Base-by-base conservation (phyloP, 768 basidiomycete species). In the Agaricus subrufescens region DNA sequence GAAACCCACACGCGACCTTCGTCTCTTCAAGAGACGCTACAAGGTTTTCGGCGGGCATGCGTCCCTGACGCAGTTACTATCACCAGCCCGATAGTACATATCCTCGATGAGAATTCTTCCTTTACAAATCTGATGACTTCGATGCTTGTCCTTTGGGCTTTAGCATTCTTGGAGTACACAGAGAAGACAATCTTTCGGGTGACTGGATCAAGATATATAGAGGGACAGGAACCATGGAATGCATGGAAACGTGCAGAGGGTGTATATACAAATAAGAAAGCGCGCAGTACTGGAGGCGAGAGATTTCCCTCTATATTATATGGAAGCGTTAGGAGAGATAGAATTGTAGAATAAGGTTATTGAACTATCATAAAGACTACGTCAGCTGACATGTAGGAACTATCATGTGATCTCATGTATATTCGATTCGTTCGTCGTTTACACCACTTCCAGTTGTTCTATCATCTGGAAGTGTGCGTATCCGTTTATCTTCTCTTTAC, bases 181-280 rank as follows among this genome's bases (percentile, higher is more conserved):
- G 79, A 82, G 63, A 63, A 65, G 54, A 58, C 46, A 56, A 52
- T 78, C 1, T 84, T 81, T 59, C 45, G 56, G 0, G 25, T 66
- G 2, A 58, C 66, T 5, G 60, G 70, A 0, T 85, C 81, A 15
- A 68, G 80, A 46, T 74, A 81, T 42, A 79, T 85, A 0, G 60
- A 58, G 11, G 82, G 82, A 1, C 64, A 73, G 26, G 84, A 85
- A 62, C 82, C 84, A 5, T 85, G 84, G 84, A 63, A 61, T 30
- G 63, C 69, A 45, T 80, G 83, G 84, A 66, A 74, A 30, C 64
- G 78, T 29, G 74, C 71, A 6, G 61, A 50, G 27, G 57, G 38
- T 26, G 50, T 63, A 14, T 19, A 56, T 43, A 10, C 27, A 43
- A 50, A 15, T 25, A 44, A 44, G 12, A 37, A 53, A 11, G 3